Conservation (phyloP, 2,329 filamentous ascomycete genomes). For the Neofusicoccum parvum region DNA sequence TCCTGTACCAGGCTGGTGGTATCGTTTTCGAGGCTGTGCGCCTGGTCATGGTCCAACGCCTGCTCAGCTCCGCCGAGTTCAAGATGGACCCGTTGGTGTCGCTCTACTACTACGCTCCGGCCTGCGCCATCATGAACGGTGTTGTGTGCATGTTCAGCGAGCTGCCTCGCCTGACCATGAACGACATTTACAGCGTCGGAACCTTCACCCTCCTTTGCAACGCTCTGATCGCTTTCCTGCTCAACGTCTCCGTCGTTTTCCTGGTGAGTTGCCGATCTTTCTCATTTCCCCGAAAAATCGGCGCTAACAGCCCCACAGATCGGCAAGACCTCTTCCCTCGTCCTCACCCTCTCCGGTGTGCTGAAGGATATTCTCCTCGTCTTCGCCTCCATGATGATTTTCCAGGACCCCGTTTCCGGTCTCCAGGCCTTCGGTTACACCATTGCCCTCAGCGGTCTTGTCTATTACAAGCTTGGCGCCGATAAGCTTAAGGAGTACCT, state of each 20-base stretch:
- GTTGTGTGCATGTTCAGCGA: constrained; percentile 73
- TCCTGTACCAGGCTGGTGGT: constrained; percentile 77
- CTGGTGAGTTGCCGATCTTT: constrained; percentile 60
- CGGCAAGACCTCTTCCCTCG: constrained; percentile 82
- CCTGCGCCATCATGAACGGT: constrained; percentile 81
- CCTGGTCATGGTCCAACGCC: constrained; percentile 80
- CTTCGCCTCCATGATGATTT: constrained; percentile 76
- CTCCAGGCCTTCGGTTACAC: constrained; percentile 84
- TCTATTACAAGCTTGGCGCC: constrained; percentile 83
- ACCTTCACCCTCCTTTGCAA: constrained; percentile 73
- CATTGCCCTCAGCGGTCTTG: constrained; percentile 75
- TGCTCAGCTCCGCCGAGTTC: constrained; percentile 80
- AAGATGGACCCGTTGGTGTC: constrained; percentile 92
- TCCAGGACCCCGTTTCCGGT: constrained; percentile 71
- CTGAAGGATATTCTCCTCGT: constrained; percentile 88
- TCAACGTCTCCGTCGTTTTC: constrained; percentile 86
- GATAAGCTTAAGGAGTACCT: constrained; percentile 83
- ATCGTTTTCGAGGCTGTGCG: constrained; percentile 81
- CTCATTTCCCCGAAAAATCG: neutral
- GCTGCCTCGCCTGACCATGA: constrained; percentile 68
- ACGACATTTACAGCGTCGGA: constrained; percentile 73
- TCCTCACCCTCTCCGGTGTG: constrained; percentile 84
- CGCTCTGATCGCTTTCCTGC: constrained; percentile 74
- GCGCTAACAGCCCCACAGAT: constrained; percentile 57
- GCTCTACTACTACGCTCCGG: constrained; percentile 86